These are phyloP conservation scores for Angophora floribunda DNA, from an alignment of 345 rosid genomes.

Conservation along the genomic window DNA sequence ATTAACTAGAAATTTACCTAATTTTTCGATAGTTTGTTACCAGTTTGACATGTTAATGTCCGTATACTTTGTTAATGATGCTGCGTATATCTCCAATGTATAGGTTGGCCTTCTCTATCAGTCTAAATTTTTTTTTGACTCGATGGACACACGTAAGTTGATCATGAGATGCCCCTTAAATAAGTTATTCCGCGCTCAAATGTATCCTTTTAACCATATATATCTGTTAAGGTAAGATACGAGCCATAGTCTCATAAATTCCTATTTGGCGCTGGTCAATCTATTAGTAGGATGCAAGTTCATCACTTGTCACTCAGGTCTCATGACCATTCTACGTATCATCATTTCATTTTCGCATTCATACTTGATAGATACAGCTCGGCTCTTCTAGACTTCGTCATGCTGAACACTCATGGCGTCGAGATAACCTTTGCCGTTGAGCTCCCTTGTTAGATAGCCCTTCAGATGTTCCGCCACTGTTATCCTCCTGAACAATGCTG, in stretches of 20 bases:
- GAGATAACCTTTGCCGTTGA: neutral
- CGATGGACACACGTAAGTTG: no score
- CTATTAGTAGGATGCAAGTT: neutral
- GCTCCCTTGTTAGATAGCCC: neutral
- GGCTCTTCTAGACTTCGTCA: neutral
- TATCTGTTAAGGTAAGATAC: neutral
- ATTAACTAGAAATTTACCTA: no score
- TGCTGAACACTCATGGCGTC: slow-evolving; percentile 5
- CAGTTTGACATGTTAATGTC: no score
- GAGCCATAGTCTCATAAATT: neutral
- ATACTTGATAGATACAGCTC: neutral
- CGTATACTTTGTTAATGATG: no score
- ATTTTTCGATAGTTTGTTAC: no score
- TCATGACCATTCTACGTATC: neutral
- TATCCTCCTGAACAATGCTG: neutral
- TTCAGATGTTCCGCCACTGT: neutral
- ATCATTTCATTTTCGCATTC: neutral
- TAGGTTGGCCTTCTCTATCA: no score
- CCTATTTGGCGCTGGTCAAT: neutral
- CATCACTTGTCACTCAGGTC: neutral
- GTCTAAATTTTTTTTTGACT: no score
- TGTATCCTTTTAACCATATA: no score
- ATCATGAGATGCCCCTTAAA: no score
- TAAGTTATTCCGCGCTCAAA: no score
- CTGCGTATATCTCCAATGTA: no score